Evolutionary conservation across 2,329 filamentous ascomycete genomes (phyloP), one percentile per base, ranked within the genome.

Genomic region (Ceratocystis variospora): DNA sequence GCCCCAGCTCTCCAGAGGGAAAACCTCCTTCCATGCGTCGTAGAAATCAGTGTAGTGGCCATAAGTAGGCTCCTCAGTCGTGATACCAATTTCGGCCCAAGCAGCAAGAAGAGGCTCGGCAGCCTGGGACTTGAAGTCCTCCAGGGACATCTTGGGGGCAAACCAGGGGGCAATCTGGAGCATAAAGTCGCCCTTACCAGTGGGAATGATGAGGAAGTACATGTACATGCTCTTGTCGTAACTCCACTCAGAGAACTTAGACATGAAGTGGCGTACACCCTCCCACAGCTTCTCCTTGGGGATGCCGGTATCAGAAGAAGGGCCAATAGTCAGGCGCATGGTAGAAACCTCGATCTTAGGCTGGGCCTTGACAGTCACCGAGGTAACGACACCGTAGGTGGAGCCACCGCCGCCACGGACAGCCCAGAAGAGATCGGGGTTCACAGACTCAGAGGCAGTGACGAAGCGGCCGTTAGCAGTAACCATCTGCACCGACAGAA

Each of bases 371-470:
- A 77, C 72, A 1, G 73, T 73, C 63, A 76, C 70, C 1, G 75
- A 77, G 28, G 74, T 71, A 5, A 79, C 77, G 3, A 80, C 75
- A 1, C 77, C 79, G 66, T 76, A 80, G 2, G 76, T 79, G 62
- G 75, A 77, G 8, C 67, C 67, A 67, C 79, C 79, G 10, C 76
- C 79, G 25, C 80, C 80, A 15, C 77, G 73, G 37, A 82, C 73
- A 1, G 79, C 79, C 77, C 78, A 81, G 73, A 77, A 81, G 2
- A 82, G 72, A 62, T 81, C 79, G 1, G 74, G 41, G 66, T 82
- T 77, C 46, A 74, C 68, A 22, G 72, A 74, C 37, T 72, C 71
- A n/a, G 74, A 77, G 31, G 75, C 78, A 50, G 78, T 76, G 2
- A 80, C 71, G 25, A 78, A 74, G 3, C 72, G 69, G 15, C 80